phyloP scores from a whole-genome alignment of 352 stramenopile genomes.

The Phytophthora syringae region DNA sequence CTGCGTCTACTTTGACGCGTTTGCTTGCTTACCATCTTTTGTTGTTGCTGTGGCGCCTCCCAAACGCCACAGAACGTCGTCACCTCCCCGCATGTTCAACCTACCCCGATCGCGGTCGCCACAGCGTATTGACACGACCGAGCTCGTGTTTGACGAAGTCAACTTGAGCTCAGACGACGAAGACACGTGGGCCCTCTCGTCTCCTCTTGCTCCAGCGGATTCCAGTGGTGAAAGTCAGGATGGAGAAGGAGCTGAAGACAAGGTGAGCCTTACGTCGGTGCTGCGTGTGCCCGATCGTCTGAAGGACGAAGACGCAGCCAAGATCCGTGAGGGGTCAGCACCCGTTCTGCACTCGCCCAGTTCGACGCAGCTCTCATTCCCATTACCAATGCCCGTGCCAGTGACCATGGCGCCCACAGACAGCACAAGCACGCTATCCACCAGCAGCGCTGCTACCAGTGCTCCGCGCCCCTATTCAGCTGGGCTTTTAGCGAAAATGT shows the following conservation, averaged over 20 bases:
- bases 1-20: background rate
- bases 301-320: no score
- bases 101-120: background rate
- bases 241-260: no score
- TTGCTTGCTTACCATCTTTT: background rate
- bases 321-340: background rate
- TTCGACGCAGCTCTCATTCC: background rate
- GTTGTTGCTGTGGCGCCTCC: background rate
- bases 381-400: slow-evolving; percentile 13
- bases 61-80: background rate
- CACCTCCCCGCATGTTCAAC: background rate
- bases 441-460: background rate
- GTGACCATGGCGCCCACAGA: background rate
- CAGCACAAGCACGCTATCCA: no score
- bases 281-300: no score
- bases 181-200: background rate
- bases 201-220: background rate
- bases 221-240: background rate
- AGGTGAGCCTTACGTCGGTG: no score
- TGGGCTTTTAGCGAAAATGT: slow-evolving; percentile 1
- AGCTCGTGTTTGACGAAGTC: slow-evolving; percentile 1
- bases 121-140: background rate
- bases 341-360: background rate
- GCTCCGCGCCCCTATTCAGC: slow-evolving; percentile 1
- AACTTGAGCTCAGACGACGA: slow-evolving; percentile 9